phyloP scores from a whole-genome alignment of 805 yeast species.

The Millerozyma acaciae region DNA sequence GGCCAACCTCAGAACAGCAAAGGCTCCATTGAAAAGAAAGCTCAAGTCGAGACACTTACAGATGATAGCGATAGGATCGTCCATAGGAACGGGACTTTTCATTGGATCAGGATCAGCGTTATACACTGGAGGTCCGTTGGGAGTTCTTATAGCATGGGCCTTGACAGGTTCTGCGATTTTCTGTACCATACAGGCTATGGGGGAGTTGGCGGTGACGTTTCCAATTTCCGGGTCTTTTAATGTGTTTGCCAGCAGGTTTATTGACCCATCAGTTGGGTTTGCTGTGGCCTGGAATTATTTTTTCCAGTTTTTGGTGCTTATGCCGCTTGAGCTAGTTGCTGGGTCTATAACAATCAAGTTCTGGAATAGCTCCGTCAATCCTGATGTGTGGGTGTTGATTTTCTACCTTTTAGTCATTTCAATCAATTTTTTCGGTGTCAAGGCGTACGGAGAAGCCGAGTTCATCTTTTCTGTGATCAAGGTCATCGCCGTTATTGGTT shows the following conservation, averaged over 20 bases:
- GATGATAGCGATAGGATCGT: slow-evolving; percentile 43
- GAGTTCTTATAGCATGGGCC: slow-evolving; percentile 36
- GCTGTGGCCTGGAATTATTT: slow-evolving; percentile 72
- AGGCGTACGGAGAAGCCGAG: slow-evolving; percentile 58
- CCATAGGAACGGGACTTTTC: slow-evolving; percentile 42
- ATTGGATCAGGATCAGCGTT: slow-evolving; percentile 40
- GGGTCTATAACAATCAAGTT: slow-evolving; percentile 33
- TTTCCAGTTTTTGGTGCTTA: slow-evolving; percentile 51
- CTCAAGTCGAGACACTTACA: slow-evolving; percentile 34
- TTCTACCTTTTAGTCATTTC: slow-evolving; percentile 29
- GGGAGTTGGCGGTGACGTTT: slow-evolving; percentile 44
- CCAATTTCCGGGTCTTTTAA: slow-evolving; percentile 42
- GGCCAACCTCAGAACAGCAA: slow-evolving; percentile 38
- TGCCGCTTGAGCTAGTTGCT: slow-evolving; percentile 57
- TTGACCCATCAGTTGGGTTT: slow-evolving; percentile 68
- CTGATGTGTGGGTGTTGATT: slow-evolving; percentile 36
- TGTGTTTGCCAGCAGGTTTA: slow-evolving; percentile 59
- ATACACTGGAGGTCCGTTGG: slow-evolving; percentile 37
- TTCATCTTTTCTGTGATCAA: slow-evolving; percentile 56
- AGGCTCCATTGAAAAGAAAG: slow-evolving; percentile 33
- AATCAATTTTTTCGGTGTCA: slow-evolving; percentile 36
- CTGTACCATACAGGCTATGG: slow-evolving; percentile 41
- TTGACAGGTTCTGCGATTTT: slow-evolving; percentile 34
- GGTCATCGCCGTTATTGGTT: slow-evolving; percentile 55
- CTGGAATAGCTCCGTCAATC: slow-evolving; percentile 30